Evolutionary conservation across 129 eudicot species (phyloP).

Genomic region (Oenanthe sinensis): DNA sequence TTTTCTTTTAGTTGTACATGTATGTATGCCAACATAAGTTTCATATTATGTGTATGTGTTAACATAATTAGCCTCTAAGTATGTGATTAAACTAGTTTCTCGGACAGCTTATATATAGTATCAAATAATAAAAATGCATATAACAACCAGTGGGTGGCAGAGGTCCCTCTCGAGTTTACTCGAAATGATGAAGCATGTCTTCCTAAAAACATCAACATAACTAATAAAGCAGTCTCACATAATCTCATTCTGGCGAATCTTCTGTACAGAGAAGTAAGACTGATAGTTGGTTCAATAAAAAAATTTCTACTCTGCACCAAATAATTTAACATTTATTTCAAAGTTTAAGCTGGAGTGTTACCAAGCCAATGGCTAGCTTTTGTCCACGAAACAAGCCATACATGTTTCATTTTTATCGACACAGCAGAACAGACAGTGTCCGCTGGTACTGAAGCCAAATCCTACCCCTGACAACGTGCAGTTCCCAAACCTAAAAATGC

Average conservation of each 20-base stretch:
- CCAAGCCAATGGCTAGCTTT: neutral
- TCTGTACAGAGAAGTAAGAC: neutral
- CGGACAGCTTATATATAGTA: no score
- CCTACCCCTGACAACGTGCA: neutral
- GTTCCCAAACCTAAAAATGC: neutral
- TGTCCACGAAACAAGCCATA: neutral
- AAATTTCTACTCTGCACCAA: neutral
- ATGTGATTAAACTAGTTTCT: neutral
- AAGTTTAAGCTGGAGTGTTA: no score
- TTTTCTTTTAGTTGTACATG: neutral
- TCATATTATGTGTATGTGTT: neutral
- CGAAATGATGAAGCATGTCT: neutral
- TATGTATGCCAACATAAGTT: neutral
- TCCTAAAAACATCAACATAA: neutral
- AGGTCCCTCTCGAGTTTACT: neutral
- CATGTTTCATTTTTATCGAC: neutral
- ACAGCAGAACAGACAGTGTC: neutral
- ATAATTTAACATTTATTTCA: neutral
- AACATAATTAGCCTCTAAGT: no score
- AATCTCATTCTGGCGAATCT: neutral
- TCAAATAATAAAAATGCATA: neutral
- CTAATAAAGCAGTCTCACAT: neutral
- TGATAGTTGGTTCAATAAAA: no score
- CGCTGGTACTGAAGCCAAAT: neutral
- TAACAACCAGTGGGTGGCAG: no score